A percentile compares a stretch with the other conserved stretches of the same genome.
These are phyloP conservation scores for Pueraria montana DNA, from an alignment of 306 rosid genomes.

Conservation along the genomic window DNA sequence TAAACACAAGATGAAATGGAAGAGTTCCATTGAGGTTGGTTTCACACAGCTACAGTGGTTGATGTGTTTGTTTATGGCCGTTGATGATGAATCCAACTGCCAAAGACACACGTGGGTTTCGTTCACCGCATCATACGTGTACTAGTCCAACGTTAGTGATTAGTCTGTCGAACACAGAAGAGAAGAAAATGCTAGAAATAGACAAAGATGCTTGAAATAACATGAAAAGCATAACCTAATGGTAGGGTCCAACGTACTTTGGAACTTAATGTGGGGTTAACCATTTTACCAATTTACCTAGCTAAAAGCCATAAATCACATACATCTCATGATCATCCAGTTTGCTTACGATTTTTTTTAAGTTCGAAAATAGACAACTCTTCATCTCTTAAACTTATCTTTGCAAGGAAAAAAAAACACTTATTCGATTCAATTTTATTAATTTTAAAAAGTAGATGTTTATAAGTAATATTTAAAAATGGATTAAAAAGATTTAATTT, in stretches of 20 bases:
- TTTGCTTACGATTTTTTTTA: neutral
- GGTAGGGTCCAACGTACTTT: neutral
- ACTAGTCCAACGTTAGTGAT: neutral
- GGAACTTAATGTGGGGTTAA: neutral
- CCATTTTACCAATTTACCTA: too few relatives aligned
- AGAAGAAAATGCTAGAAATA: neutral
- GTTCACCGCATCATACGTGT: neutral
- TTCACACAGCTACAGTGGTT: neutral
- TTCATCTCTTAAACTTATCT: neutral
- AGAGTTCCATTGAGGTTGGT: conserved; percentile 21
- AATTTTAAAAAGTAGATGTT: too few relatives aligned
- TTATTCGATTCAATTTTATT: too few relatives aligned
- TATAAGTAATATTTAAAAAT: too few relatives aligned
- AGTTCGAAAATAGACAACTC: too few relatives aligned
- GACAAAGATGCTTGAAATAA: neutral
- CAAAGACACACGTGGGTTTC: neutral
- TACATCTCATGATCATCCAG: neutral
- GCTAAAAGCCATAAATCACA: neutral
- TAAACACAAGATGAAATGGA: conserved; percentile 36
- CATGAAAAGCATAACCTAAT: neutral
- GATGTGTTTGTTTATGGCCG: conserved; percentile 37
- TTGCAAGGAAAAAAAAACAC: too few relatives aligned
- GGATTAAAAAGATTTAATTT: too few relatives aligned
- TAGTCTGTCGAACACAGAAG: neutral
- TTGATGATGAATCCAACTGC: conserved; percentile 22